Evolutionary conservation across 768 basidiomycete species (phyloP).

Genomic region (Lactarius tabidus): DNA sequence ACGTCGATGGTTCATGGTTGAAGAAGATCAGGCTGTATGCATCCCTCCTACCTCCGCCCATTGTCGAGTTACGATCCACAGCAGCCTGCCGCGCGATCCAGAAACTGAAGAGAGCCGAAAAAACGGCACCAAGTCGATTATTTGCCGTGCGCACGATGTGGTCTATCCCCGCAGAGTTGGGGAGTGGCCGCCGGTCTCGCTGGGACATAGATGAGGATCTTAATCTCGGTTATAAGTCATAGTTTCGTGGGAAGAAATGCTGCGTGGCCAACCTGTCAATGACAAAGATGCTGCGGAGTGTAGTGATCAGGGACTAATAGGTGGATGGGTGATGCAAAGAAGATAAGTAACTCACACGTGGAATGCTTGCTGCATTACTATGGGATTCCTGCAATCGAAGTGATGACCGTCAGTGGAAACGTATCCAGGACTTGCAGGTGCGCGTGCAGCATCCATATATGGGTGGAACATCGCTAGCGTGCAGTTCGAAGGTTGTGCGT

Average conservation of each 20-base stretch:
- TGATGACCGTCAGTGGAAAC: constrained; percentile 54
- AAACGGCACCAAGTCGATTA: constrained; percentile 55
- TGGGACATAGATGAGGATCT: constrained; percentile 52
- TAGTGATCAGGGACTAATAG: background rate
- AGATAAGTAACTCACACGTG: constrained; percentile 48
- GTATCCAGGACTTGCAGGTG: constrained; percentile 39
- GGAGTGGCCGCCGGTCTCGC: constrained; percentile 43
- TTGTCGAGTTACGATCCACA: constrained; percentile 28
- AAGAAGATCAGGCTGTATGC: constrained; percentile 58
- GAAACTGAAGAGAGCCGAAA: constrained; percentile 30
- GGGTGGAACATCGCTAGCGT: constrained; percentile 51
- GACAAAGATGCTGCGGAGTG: constrained; percentile 41
- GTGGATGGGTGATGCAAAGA: background rate
- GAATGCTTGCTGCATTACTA: constrained; percentile 46
- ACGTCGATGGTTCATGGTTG: constrained; percentile 28
- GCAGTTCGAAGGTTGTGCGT: constrained; percentile 50
- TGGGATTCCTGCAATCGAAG: constrained; percentile 53
- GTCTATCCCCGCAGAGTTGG: constrained; percentile 39
- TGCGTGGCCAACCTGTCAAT: constrained; percentile 47
- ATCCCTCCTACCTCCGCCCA: constrained; percentile 39
- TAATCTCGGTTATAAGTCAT: constrained; percentile 1
- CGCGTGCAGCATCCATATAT: constrained; percentile 30
- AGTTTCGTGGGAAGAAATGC: constrained; percentile 31
- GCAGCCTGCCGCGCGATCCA: constrained; percentile 48
- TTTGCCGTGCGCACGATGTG: constrained; percentile 38